These are phyloP conservation scores for Capsicum rhomboideum DNA, from an alignment of 257 asterid genomes.

Conservation along the genomic window DNA sequence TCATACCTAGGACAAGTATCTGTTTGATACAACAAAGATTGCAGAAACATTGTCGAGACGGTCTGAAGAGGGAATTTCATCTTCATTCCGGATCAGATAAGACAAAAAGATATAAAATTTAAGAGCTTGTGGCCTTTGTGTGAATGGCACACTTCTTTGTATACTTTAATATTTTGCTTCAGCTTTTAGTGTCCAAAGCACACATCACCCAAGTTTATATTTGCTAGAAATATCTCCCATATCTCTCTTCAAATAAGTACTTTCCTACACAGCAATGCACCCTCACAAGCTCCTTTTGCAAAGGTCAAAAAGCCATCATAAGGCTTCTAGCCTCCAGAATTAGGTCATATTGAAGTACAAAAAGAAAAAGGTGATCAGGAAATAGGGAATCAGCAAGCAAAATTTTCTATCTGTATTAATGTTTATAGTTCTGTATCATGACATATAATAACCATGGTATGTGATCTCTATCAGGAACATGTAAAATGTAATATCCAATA, in stretches of 20 bases:
- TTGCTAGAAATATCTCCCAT: neutral
- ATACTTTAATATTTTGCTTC: no score
- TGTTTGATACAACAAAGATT: no score
- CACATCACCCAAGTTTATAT: constrained; percentile 46
- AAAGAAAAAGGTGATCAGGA: neutral
- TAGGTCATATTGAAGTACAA: neutral
- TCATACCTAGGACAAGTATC: no score
- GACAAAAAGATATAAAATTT: no score
- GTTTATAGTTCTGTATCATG: no score
- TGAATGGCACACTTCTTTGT: no score
- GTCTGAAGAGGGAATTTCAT: no score
- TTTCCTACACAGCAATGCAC: constrained; percentile 26
- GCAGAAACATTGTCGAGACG: no score
- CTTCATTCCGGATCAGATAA: no score
- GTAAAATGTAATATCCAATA: neutral
- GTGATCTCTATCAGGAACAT: neutral
- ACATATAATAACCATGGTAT: no score
- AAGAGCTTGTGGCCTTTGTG: no score
- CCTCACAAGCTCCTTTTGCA: neutral
- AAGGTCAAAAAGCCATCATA: neutral
- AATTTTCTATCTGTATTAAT: neutral
- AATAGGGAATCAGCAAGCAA: neutral
- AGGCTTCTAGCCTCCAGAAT: neutral
- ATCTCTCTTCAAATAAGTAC: neutral
- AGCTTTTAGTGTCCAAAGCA: constrained; percentile 6